A percentile compares a stretch with the other conserved stretches of the same genome.
These are phyloP conservation scores for Metarhizium anisopliae DNA, from an alignment of 2,329 filamentous ascomycete genomes.

Conservation along the genomic window DNA sequence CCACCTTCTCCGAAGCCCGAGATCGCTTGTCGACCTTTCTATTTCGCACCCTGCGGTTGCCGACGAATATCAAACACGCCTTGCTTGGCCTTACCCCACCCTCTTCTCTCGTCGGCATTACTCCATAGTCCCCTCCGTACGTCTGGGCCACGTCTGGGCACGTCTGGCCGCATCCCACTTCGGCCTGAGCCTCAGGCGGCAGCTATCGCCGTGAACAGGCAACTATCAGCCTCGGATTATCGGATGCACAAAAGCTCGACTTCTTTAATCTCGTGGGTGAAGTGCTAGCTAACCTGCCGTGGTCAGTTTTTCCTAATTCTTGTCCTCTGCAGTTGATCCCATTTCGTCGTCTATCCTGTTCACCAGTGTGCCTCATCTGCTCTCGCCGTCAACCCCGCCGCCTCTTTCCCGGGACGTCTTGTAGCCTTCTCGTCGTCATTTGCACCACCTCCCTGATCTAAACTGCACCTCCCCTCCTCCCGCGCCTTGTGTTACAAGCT, in stretches of 20 bases:
- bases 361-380: neutral
- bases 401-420: neutral
- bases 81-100: neutral
- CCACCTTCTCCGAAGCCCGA: neutral
- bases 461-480: neutral
- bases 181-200: neutral
- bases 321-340: constrained; percentile 3
- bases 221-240: constrained; percentile 2
- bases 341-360: neutral
- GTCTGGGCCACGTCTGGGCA: neutral
- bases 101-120: neutral
- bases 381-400: neutral
- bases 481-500: neutral
- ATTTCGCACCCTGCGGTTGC: neutral
- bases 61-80: neutral
- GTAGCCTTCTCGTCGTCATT: constrained; percentile 1
- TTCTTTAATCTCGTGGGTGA: constrained; percentile 1
- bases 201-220: constrained; percentile 1
- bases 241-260: neutral
- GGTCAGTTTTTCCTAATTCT: constrained; percentile 5
- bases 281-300: constrained; percentile 1
- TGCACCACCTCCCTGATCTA: neutral
- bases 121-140: neutral
- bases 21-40: neutral
- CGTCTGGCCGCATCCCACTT: neutral